Conservation (phyloP, 2,329 filamentous ascomycete genomes). For the Fusarium pseudocircinatum region DNA sequence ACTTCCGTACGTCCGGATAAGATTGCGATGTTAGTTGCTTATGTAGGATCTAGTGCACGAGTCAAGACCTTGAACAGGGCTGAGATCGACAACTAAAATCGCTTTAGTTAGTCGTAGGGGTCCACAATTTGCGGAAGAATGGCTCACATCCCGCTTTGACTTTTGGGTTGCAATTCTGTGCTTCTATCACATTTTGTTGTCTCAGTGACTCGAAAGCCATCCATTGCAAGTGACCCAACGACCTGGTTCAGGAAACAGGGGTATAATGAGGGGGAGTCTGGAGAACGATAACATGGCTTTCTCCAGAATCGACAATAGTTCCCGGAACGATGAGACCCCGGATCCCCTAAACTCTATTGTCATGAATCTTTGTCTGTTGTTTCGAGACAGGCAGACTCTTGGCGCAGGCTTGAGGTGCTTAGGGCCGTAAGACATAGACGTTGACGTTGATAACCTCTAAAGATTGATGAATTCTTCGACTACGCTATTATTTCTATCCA, state of each 20-base stretch:
- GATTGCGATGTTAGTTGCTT: background rate
- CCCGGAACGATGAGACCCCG: background rate
- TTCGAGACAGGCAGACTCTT: background rate
- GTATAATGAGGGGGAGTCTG: background rate
- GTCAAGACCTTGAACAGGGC: constrained; percentile 2
- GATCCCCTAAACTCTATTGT: background rate
- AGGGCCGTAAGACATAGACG: background rate
- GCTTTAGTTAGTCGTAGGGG: background rate
- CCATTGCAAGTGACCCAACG: background rate
- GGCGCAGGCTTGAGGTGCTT: background rate
- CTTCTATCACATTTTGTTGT: background rate
- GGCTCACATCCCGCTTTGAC: background rate
- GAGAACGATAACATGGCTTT: background rate
- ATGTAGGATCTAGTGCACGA: background rate
- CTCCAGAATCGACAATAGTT: background rate
- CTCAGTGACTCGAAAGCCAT: background rate
- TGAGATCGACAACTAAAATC: constrained; percentile 12
- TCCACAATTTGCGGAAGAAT: background rate
- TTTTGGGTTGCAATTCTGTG: background rate
- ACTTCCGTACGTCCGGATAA: constrained; percentile 1
- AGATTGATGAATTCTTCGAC: background rate
- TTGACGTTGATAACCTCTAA: background rate
- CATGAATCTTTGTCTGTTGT: background rate
- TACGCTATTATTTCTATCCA: background rate
- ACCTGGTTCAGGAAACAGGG: background rate